Evolutionary conservation across 139 green algal species (phyloP).

Genomic region (Trebouxia sp.): DNA sequence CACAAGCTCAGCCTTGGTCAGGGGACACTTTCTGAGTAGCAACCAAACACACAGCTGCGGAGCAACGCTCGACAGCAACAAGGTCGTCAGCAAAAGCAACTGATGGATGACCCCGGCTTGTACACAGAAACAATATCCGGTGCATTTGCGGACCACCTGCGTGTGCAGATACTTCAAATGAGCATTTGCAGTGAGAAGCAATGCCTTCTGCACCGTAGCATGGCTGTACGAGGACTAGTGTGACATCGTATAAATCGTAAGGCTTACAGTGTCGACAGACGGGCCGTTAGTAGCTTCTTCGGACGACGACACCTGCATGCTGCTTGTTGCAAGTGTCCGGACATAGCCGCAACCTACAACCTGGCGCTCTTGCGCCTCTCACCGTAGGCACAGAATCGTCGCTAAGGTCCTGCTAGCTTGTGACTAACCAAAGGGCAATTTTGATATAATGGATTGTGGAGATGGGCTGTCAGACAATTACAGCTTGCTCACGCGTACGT

Average conservation of each 20-base stretch:
- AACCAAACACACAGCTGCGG: not conserved
- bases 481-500: no score
- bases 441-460: no score
- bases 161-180: not conserved
- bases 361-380: no score
- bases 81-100: not conserved
- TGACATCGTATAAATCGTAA: no score
- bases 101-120: not conserved
- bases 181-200: not conserved
- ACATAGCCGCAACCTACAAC: constrained; percentile 20
- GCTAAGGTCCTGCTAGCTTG: no score
- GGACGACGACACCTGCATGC: not conserved
- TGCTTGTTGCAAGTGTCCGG: not conserved
- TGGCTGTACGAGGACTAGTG: not conserved
- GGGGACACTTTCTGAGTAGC: not conserved
- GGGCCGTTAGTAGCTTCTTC: not conserved
- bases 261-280: not conserved
- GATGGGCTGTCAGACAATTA: no score
- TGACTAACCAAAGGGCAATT: no score
- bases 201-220: not conserved
- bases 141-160: constrained; percentile 18
- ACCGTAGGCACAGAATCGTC: no score
- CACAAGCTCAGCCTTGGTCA: not conserved
- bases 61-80: constrained; percentile 1
- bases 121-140: not conserved